Base-by-base conservation (phyloP, 73 alveolate genomes). In the Paramecium sonneborni region DNA sequence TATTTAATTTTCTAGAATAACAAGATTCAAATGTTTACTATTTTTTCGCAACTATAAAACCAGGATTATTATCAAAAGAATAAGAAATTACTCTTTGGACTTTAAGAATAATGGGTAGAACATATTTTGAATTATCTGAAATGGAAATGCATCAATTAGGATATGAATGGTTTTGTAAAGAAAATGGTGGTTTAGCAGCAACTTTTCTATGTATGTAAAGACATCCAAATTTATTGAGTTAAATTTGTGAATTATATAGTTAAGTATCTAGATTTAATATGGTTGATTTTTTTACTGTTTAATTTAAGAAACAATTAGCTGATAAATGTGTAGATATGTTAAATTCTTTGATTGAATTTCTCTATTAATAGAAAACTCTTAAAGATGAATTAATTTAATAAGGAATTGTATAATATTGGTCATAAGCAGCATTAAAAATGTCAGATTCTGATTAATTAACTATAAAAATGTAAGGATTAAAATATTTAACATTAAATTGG, bases 81-180 rank as follows among this genome's bases (percentile, higher is more conserved):
- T 38, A 76, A 23, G 98, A 97, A 21, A 87, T 95, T 18, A 94
- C 93, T 11, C 79, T 92, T 1, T 94, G 96, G 96, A 86, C 97
- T 30, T 46, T 79, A 30, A 57, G 98, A n/a, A 35, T 94, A 6
- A 48, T 94, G 30, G 85, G 98, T 6, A 94, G 95, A 70, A 52
- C 96, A 14, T 95, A 93, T 35, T 89, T 86, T 43, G 99, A 96
- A 43, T 79, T 96, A 6, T 92, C 93, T 12, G 95, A 94, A 32
- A 85, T 76, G 85, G 94, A 92, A 32, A 57, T 92, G 88, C 89
- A 58, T 44, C 24, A 74, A 24, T 92, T 88, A 21, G 98, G 96
- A 10, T 96, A 96, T 96, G 97, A 96, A 62, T 96, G 98, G 98
- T 96, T 96, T 38, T 76, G 92, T 34, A 56, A 94, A n/a, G 95